Conservation (phyloP, 2,329 filamentous ascomycete species). For the Cladophialophora carrionii region DNA sequence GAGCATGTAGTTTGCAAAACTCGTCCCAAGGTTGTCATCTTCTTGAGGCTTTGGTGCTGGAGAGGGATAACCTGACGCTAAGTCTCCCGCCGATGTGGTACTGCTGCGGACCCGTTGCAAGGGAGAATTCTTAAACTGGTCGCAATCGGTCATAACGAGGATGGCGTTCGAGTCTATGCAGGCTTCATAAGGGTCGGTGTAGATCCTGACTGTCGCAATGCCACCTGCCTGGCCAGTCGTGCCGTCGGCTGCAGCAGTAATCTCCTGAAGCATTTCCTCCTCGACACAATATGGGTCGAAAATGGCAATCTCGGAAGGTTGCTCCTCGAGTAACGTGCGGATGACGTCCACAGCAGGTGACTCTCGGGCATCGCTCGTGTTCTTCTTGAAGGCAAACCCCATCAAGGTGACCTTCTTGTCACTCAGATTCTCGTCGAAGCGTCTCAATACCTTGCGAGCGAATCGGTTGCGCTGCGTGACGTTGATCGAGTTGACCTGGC, state of each 20-base stretch:
- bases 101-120: slow-evolving; percentile 5
- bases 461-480: slow-evolving; percentile 73
- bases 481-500: slow-evolving; percentile 73
- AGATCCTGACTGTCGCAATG: slow-evolving; percentile 45
- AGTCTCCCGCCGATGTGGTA: not conserved
- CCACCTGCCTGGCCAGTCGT: slow-evolving; percentile 19
- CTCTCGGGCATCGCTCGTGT: slow-evolving; percentile 75
- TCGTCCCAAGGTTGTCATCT: slow-evolving; percentile 21
- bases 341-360: slow-evolving; percentile 70
- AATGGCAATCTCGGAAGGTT: slow-evolving; percentile 65
- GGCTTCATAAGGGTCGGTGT: slow-evolving; percentile 50
- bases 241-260: slow-evolving; percentile 37
- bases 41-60: not conserved
- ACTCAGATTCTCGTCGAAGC: slow-evolving; percentile 66
- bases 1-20: slow-evolving; percentile 13
- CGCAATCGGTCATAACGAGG: slow-evolving; percentile 58
- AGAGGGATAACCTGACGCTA: not conserved
- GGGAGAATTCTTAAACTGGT: slow-evolving; percentile 52
- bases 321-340: slow-evolving; percentile 66
- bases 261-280: slow-evolving; percentile 47
- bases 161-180: slow-evolving; percentile 53
- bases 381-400: slow-evolving; percentile 79
- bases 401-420: slow-evolving; percentile 73
- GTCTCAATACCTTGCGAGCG: slow-evolving; percentile 65
- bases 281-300: slow-evolving; percentile 63